Base-by-base conservation (phyloP, 1,284 basidiomycete genomes). In the Tremellales sp. region DNA sequence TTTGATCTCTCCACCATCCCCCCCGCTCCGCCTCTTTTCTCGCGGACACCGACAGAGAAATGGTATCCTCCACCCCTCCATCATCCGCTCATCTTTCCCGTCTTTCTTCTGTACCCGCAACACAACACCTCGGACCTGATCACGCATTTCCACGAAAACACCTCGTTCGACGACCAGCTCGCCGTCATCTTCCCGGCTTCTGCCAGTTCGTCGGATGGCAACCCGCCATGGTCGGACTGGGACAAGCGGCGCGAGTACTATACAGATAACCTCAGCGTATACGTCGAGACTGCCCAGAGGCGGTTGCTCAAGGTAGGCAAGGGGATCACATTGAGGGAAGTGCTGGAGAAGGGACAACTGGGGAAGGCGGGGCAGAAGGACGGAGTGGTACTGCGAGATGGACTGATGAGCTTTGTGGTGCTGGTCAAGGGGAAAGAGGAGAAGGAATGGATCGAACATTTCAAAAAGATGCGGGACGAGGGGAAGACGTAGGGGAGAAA, bases 51-150 rank as follows among this genome's bases (percentile, higher is more conserved):
- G 27, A 35, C 34, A 31, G 77, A 31, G 75, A 29, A 25, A 79
- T 89, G 71, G 85, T 81, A 64, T 61, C 79, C 40, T 1, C 65
- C 71, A 0, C 61, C 64, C 74, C 81, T 60, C 6, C 58, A 60
- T 76, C 85, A 74, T 65, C 81, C 86, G 0, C 74, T 97, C 42
- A 75, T 94, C 50, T 76, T 95, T 64, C 92, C 94, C 4, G 83
- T 87, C 18, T 87, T 95, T 74, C 84, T 97, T 70, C 78, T 97
- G 51, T 97, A 97, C 70, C 95, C 95, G 2, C 84, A 90, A 70
- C 78, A 93, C 61, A 80, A 84, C 25, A 88, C 83, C 21, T 87
- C 89, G 40, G 93, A 99, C 73, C 78, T 93, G 49, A 87, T 97
- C 58, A 78, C 85, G 12, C 78, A 85, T 47, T 97, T 92, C 73